Evolutionary conservation across 129 eudicot genomes (phyloP), one percentile per base, ranked within the genome.

Genomic region (Heracleum sosnowskyi): DNA sequence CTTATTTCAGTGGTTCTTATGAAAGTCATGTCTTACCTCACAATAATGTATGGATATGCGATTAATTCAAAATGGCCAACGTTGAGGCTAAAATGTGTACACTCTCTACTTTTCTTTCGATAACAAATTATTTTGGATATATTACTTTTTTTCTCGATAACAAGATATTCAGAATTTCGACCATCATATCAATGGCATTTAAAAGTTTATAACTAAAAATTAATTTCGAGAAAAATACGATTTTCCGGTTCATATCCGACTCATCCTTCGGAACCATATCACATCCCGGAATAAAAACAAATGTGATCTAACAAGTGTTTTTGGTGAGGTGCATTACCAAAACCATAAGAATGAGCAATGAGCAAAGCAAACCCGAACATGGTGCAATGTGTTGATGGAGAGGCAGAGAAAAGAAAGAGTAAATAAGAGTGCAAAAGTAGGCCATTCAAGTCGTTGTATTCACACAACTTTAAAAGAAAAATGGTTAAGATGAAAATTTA

Each of bases 11-110:
- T n/a, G 33, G 10, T 60, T 60, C 68, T n/a, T 11, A n/a, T 10
- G 13, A 60, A 26, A n/a, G 33, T 60, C 72, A 66, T 31, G 72
- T 33, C 72, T 66, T 66, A 66, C 72, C 72, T 66, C 72, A 66
- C 72, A 13, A 31, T 7, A 37, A 37, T 8, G 72, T 15, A 66
- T 66, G 72, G 40, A 66, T 28, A 31, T 66, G 11, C 72, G 15
- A 66, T 29, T 66, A 66, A 66, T 66, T 66, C 8, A 66, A 31
- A 66, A 66, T 60, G 68, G 68, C 68, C 33, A 60, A 26, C 33
- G 68, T 26, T 60, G 66, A 60, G 68, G 68, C 68, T 11, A 60
- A n/a, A n/a, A n/a, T n/a, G n/a, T n/a, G n/a, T n/a, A n/a, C n/a
- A n/a, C n/a, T n/a, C n/a, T n/a, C n/a, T n/a, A 37, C 6, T 37